phyloP scores from a whole-genome alignment of 148 eudicot genomes.

The Mesembryanthemum crystallinum region DNA sequence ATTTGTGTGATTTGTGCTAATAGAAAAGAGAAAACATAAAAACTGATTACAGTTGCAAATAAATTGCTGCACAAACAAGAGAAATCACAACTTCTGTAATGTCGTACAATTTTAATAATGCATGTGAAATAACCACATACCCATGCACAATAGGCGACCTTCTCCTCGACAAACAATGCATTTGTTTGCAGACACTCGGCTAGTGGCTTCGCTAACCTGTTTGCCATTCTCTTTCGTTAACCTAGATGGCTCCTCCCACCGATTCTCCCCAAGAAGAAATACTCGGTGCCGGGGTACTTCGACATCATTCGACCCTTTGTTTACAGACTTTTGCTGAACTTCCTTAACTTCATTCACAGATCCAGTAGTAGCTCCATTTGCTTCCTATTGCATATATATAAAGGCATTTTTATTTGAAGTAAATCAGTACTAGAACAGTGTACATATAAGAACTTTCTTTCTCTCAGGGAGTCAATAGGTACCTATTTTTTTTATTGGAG shows the following conservation, averaged over 20 bases:
- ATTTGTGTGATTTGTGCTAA: neutral
- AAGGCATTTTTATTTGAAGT: neutral
- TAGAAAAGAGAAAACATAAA: neutral
- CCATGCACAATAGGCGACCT: conserved; percentile 82
- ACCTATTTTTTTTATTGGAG: too few species aligned
- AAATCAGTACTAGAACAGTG: neutral
- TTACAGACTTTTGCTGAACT: conserved; percentile 40
- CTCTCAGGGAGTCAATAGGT: too few species aligned
- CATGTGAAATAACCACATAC: conserved; percentile 32
- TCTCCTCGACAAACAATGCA: conserved; percentile 78
- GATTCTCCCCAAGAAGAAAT: conserved; percentile 90
- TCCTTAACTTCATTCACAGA: conserved; percentile 39
- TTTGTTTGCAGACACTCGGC: conserved; percentile 33
- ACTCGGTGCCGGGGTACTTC: conserved; percentile 48
- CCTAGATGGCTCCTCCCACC: conserved; percentile 97
- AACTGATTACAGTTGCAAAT: too few species aligned
- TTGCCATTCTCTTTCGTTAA: conserved; percentile 41
- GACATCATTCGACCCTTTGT: conserved; percentile 34
- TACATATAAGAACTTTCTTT: too few species aligned
- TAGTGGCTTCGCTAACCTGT: conserved; percentile 24
- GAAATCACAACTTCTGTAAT: neutral
- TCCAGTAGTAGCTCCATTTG: conserved; percentile 56
- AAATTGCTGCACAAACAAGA: neutral
- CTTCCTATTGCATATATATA: conserved; percentile 17
- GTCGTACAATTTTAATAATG: neutral